Base-by-base conservation (phyloP, 2,329 filamentous ascomycete genomes). In the Chaetomiaceae sp. region DNA sequence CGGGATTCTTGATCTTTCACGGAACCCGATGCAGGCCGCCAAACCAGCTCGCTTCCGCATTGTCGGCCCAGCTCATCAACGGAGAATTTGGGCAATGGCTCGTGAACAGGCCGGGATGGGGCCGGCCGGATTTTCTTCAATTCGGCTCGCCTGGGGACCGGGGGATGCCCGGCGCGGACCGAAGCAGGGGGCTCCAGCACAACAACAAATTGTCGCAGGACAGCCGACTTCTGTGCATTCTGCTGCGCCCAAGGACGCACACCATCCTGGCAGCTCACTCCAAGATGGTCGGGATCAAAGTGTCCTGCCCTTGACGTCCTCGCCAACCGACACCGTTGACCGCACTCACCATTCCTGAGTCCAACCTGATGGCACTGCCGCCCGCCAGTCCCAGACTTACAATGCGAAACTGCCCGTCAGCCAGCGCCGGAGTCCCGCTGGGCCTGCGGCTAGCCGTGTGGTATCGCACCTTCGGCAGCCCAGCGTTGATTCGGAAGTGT, bases 381-480 rank as follows among this genome's bases (percentile, higher is more conserved):
- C 64, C 64, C 1, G 50, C 56, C 14, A 65, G 36, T 0, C 64
- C 62, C 4, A 63, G 63, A 6, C 39, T 60, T 1, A 60, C 57
- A 14, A 66, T 50, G 0, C 61, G 54, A 48, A 65, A 67, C 49
- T 59, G 60, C 12, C 60, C 63, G 50, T 64, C 61, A 1, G 49
- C 47, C 25, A 64, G 36, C 2, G 47, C 59, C n/a, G 40, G 37
- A 15, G 42, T 23, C 5, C 20, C 40, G 12, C 9, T 49, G 14
- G 23, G 43, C 23, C 11, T 46, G 33, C 20, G 43, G 31, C 15
- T 54, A 1, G 48, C 58, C 11, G 40, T 50, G 22, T 51, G 55
- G 12, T 54, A 59, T 6, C 57, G 50, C 8, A 66, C 20, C 61
- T 63, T 12, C 76, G 73, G 19, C 69, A 69, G 68, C 68, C 65